These are phyloP conservation scores for Agarophyton chilense DNA, from an alignment of 23 red algal species.

Conservation along the genomic window DNA sequence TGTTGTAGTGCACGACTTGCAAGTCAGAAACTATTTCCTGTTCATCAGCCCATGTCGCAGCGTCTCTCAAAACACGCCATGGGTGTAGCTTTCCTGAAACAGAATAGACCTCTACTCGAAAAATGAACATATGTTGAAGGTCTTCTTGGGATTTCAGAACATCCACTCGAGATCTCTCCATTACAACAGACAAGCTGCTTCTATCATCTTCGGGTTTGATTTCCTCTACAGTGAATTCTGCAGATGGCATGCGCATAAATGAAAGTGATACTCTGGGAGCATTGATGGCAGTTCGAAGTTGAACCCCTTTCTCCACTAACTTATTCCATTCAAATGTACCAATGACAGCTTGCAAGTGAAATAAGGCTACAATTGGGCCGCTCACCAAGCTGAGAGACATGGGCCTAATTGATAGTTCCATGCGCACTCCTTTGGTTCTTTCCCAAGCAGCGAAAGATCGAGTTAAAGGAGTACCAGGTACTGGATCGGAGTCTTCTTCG, in stretches of 20 bases:
- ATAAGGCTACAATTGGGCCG: slow-evolving; percentile 59
- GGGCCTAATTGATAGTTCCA: slow-evolving; percentile 62
- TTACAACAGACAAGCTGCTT: slow-evolving; percentile 52
- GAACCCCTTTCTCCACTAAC: slow-evolving; percentile 46
- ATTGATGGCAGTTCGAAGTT: slow-evolving; percentile 47
- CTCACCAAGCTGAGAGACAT: slow-evolving; percentile 62
- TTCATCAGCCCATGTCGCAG: slow-evolving; percentile 65
- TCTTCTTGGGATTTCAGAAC: slow-evolving; percentile 60
- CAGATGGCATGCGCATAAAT: slow-evolving; percentile 64
- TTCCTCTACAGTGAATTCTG: slow-evolving; percentile 43
- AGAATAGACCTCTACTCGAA: slow-evolving; percentile 40
- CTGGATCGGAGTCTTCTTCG: not conserved
- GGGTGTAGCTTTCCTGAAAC: slow-evolving; percentile 58
- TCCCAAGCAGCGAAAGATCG: slow-evolving; percentile 69
- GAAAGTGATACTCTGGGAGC: slow-evolving; percentile 52
- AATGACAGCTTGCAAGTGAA: slow-evolving; percentile 49
- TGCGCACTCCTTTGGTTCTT: slow-evolving; percentile 67
- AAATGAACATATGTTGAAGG: slow-evolving; percentile 56
- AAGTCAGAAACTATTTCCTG: slow-evolving; percentile 65
- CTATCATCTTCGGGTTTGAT: slow-evolving; percentile 42
- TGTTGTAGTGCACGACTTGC: slow-evolving; percentile 50
- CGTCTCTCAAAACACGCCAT: slow-evolving; percentile 48
- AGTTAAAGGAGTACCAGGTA: slow-evolving; percentile 41
- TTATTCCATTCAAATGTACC: slow-evolving; percentile 73
- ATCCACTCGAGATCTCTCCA: slow-evolving; percentile 63